Percentiles rank a stretch among this genome's conserved stretches.
Conservation (phyloP, 2,329 filamentous ascomycete species). For the Pseudogymnoascus pannorum region DNA sequence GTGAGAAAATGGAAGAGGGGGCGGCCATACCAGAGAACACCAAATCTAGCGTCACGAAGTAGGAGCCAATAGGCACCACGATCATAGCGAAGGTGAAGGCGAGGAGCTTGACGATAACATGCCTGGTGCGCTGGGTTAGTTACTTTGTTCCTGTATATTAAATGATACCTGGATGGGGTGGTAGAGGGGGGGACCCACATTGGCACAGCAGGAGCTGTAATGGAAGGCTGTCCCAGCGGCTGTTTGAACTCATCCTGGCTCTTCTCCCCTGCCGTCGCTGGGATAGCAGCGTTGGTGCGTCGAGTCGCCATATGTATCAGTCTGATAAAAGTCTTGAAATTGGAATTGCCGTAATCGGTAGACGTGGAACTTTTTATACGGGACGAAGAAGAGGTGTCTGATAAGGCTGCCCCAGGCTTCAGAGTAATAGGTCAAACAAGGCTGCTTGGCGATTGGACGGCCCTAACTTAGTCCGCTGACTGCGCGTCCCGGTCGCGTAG, state of each 20-base stretch:
- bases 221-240: constrained; percentile 50
- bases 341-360: too few relatives aligned
- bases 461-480: constrained; percentile 8
- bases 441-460: background rate
- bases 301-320: constrained; percentile 56
- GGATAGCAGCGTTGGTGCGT: constrained; percentile 58
- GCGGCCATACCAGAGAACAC: constrained; percentile 63
- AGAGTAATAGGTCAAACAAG: background rate
- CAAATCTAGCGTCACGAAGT: constrained; percentile 71
- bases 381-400: background rate
- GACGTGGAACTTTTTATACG: background rate
- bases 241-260: constrained; percentile 36
- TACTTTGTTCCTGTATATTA: background rate
- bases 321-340: too few relatives aligned
- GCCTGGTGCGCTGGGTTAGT: constrained; percentile 37
- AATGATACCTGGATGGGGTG: background rate
- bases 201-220: constrained; percentile 77
- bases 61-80: constrained; percentile 75
- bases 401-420: background rate
- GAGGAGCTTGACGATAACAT: constrained; percentile 84
- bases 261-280: constrained; percentile 57
- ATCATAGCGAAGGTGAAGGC: constrained; percentile 91
- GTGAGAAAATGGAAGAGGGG: too few relatives aligned
- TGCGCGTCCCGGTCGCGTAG: constrained; percentile 7
- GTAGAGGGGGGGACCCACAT: constrained; percentile 45